Evolutionary conservation across 352 stramenopile genomes (phyloP), one percentile per base, ranked within the genome.

Genomic region (Phytophthora boehmeriae): DNA sequence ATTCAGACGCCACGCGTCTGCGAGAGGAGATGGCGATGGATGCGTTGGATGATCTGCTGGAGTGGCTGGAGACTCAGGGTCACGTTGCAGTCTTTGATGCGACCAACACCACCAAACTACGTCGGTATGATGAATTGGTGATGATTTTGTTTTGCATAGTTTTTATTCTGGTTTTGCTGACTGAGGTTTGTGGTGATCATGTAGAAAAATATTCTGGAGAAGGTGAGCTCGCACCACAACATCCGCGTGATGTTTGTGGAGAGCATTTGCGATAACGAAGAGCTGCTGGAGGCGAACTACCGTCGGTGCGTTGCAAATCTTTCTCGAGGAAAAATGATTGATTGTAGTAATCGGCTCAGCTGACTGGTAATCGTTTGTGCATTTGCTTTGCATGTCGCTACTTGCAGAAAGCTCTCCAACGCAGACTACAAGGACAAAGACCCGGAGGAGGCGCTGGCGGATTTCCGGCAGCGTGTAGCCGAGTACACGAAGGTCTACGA

Each of bases 51-150:
- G 88, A 97, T 23, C 88, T 98, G 60, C 76, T 98, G 20, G 73
- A 91, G 30, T 98, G 92, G 93, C 70, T 98, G 8, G 89, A 98
- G 44, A 74, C 71, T 8, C 78, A 96, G 34, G 86, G 90, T 61
- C 85, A 98, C 63, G 90, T 98, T 43, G 95, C 83, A 1, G 92
- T 98, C 55, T 98, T 98, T 65, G 95, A 98, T 72, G 95, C 95
- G 6, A 98, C 95, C 34, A 98, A 98, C 72, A 98, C 92, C 8
- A 98, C 95, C 19, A 91, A 93, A 52, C 52, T 80, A 50, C 75
- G 83, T 30, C 72, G 83, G 76, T 75, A 72, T 34, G 25, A 8
- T 30, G 48, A 39, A 9, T 19, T 44, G 13, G 52, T 20, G n/a
- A n/a, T n/a, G n/a, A n/a, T n/a, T n/a, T n/a, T n/a, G n/a, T n/a